Conservation (phyloP, 495 filamentous ascomycete species). For the Aspergillus bertholletiae region DNA sequence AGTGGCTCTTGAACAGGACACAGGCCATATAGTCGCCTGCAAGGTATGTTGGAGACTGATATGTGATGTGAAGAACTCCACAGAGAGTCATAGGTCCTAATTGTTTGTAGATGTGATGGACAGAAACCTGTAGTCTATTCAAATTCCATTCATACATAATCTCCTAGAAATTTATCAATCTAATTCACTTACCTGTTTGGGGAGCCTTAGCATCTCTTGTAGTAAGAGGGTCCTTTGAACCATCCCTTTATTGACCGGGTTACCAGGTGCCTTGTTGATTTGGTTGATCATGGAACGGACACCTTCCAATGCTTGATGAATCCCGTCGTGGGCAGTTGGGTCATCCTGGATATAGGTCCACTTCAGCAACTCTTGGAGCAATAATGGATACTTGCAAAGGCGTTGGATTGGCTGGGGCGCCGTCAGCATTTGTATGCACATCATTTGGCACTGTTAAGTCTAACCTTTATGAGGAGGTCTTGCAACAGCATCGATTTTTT, state of each 20-base stretch:
- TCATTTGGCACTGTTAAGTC: neutral
- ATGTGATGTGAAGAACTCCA: conserved; percentile 82
- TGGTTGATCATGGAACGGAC: conserved; percentile 67
- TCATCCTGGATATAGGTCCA: conserved; percentile 81
- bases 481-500: conserved; percentile 75
- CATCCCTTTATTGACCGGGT: conserved; percentile 36
- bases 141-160: too few relatives aligned
- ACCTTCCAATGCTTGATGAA: conserved; percentile 68
- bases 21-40: conserved; percentile 82
- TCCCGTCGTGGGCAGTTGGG: conserved; percentile 71
- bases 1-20: conserved; percentile 76
- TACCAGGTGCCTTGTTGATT: conserved; percentile 71
- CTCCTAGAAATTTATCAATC: conserved; percentile 19
- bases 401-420: conserved; percentile 78
- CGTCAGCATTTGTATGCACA: conserved; percentile 11
- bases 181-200: conserved; percentile 55
- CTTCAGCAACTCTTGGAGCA: conserved; percentile 78
- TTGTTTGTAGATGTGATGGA: conserved; percentile 58
- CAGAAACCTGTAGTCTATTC: too few relatives aligned
- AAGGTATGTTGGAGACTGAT: conserved; percentile 62
- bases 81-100: conserved; percentile 83
- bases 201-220: conserved; percentile 59
- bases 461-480: conserved; percentile 89
- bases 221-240: conserved; percentile 51
- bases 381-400: conserved; percentile 85